Evolutionary conservation across 495 filamentous ascomycete genomes (phyloP).

Genomic region (Beverwykella pulmonaria): DNA sequence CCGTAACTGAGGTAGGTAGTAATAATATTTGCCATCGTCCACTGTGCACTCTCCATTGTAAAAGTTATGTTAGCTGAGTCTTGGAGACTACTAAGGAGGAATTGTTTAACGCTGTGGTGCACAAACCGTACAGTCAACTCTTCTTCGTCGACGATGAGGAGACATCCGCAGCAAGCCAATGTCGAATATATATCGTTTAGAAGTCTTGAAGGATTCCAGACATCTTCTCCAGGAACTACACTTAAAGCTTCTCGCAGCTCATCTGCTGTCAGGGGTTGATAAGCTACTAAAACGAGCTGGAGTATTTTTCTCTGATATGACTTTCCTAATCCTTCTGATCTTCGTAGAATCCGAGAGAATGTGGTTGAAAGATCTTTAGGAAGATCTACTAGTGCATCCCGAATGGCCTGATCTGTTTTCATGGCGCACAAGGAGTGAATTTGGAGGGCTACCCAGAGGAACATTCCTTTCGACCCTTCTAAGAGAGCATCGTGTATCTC

Average conservation of each 20-base stretch:
- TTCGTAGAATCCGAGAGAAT: conserved; percentile 48
- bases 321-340: conserved; percentile 30
- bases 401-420: conserved; percentile 50
- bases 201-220: conserved; percentile 45
- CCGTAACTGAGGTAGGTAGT: conserved; percentile 51
- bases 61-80: conserved; percentile 33
- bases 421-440: conserved; percentile 47
- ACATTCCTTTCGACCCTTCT: conserved; percentile 49
- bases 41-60: conserved; percentile 36
- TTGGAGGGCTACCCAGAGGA: conserved; percentile 54
- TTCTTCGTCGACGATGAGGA: conserved; percentile 54
- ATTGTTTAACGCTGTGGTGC: conserved; percentile 52
- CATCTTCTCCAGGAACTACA: conserved; percentile 44
- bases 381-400: conserved; percentile 46
- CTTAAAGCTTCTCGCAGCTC: conserved; percentile 52
- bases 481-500: conserved; percentile 46
- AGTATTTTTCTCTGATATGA: conserved; percentile 37
- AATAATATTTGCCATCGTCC: conserved; percentile 44
- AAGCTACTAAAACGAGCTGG: conserved; percentile 43
- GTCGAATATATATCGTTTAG: conserved; percentile 46
- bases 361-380: conserved; percentile 50
- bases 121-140: conserved; percentile 47
- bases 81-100: conserved; percentile 42
- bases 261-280: conserved; percentile 46
- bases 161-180: conserved; percentile 49